phyloP scores from a whole-genome alignment of 2,329 filamentous ascomycete species.

The Neurospora sp. region DNA sequence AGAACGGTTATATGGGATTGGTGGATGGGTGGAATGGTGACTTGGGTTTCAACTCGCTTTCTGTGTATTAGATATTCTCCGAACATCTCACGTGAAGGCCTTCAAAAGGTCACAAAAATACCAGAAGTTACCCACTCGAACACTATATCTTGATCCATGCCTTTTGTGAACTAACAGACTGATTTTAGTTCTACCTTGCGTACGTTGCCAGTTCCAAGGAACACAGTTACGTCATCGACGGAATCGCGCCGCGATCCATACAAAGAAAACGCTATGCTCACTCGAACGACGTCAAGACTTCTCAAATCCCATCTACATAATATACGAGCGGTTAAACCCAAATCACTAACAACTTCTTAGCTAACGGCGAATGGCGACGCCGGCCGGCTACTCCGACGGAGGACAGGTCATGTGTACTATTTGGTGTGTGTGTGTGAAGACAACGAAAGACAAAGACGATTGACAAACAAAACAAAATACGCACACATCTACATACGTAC shows the following conservation, averaged over 20 bases:
- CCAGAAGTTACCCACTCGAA: slow-evolving; percentile 58
- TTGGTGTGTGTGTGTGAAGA: not conserved
- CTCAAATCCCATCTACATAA: not conserved
- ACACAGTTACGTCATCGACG: not conserved
- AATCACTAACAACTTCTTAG: not conserved
- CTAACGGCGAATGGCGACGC: not conserved
- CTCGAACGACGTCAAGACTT: not conserved
- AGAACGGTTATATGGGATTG: not conserved
- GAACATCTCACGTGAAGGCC: slow-evolving; percentile 17
- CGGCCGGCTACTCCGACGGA: not conserved
- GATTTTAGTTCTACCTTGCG: not conserved
- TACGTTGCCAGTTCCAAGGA: not conserved
- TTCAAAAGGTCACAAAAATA: slow-evolving; percentile 35
- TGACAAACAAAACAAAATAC: not conserved
- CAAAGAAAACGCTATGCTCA: not conserved
- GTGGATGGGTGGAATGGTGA: slow-evolving; percentile 17
- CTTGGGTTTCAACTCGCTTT: slow-evolving; percentile 45
- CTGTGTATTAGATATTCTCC: slow-evolving; percentile 49
- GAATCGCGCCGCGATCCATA: not conserved
- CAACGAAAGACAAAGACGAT: not conserved
- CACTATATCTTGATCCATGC: not conserved
- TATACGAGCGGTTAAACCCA: not conserved
- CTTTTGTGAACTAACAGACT: not conserved
- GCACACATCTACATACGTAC: not conserved
- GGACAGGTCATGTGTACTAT: not conserved